Evolutionary conservation across 257 asterid species (phyloP), one percentile per base, ranked within the genome.

Genomic region (Scutellaria baicalensis): DNA sequence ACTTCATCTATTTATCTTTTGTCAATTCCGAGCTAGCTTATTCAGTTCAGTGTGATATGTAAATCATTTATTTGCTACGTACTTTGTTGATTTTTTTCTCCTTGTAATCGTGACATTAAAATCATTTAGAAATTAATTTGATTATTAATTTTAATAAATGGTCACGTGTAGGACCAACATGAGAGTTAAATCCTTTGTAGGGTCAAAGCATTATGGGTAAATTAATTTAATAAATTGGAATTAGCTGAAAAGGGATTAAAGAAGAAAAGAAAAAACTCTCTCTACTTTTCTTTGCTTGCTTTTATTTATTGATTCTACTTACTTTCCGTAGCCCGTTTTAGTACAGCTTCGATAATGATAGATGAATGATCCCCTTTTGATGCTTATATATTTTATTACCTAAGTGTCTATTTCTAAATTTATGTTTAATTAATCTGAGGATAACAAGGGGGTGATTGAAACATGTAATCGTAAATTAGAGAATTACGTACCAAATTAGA

Each of bases 261-360:
- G n/a, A 17, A 42, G 6, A 11, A 21, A 11, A 43, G 45, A 9
- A 17, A n/a, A 7, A 38, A 64, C 33, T 27, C 3, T 27, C 4
- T 27, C 3, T 27, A 27, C 33, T 27, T 27, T 27, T 27, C 3
- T 27, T 27, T 27, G 33, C 33, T 62, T 51, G 7, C 64, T 62
- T n/a, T 49, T 60, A 23, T 17, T 38, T 9, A 6, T 20, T 71
- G 23, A 2, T 16, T 66, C 11, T 11, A 31, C 11, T n/a, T 36
- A 45, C 36, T 73, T 73, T 73, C 64, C 78, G 78, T 66, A 58
- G 73, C 59, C 73, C 78, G 78, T 36, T 47, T 10, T 20, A 47
- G 73, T 66, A 74, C 73, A 66, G 31, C n/a, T 58, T 43, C 61
- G 52, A 59, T 16, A 11, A 56, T 1, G 64, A 68, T 4, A 3